Base-by-base conservation (phyloP, 306 rosid species). In the Trifolium repens region DNA sequence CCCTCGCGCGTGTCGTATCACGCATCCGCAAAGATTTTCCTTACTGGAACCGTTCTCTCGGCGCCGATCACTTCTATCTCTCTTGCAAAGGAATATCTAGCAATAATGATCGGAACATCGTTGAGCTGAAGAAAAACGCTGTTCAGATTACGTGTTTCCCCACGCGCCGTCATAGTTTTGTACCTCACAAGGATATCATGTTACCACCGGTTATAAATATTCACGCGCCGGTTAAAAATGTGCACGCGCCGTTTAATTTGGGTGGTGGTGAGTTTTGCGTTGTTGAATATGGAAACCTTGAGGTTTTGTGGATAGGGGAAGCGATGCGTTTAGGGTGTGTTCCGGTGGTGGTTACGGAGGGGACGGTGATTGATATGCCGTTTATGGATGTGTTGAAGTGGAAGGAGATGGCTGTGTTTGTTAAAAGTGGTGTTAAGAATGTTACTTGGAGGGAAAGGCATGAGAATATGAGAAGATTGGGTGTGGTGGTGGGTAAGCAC, bases 41-140 rank as follows among this genome's bases (percentile, higher is more conserved):
- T 0, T 88, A 78, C 85, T 92, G 97, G 97, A 87, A 90, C 63
- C 89, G 91, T 14, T 70, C 96, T n/a, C 92, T 92, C 52, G 97
- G 97, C 1, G 91, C 94, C 2, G 97, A 92, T 78, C 97, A 92
- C 70, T 85, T 90, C 69, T 90, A 61, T 83, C 67, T 90, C 44
- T 88, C 97, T 1, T 80, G 89, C 53, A 37, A 46, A 12, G 92
- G 89, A 0, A 19, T 86, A 26, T 55, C 84, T 0, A 62, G 14
- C 19, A 63, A 35, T 1, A 67, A 89, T 3, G 87, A 87, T 57
- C 83, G 97, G 7, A 87, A 78, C 85, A 52, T 84, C 60, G 88
- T 92, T 2, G 97, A 88, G 82, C 68, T 92, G 72, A 88, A 82
- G 77, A 92, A 88, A 62, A 92, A 92, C 71, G 80, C 97, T 0